These are phyloP conservation scores for Favolaschia claudopus DNA, from an alignment of 768 basidiomycete species.

Conservation along the genomic window DNA sequence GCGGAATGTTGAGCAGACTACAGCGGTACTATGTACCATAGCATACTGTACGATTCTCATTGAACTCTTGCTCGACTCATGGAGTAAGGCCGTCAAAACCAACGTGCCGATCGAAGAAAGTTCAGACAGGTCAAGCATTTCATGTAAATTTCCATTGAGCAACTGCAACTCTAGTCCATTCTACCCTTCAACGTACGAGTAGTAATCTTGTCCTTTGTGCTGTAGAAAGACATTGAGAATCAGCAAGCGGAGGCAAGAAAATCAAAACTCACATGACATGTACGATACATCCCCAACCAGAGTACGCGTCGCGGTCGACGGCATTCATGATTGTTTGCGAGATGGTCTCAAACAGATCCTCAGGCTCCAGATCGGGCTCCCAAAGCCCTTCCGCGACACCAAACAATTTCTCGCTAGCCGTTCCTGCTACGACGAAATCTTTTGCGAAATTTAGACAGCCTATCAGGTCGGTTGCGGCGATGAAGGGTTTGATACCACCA, in stretches of 20 bases:
- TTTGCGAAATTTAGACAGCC: conserved; percentile 94
- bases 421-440: conserved; percentile 96
- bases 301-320: conserved; percentile 94
- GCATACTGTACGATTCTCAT: too few species aligned
- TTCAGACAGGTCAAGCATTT: too few species aligned
- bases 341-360: conserved; percentile 98
- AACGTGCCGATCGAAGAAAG: too few species aligned
- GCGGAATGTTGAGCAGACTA: too few species aligned
- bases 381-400: conserved; percentile 98
- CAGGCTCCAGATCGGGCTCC: conserved; percentile 96
- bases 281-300: conserved; percentile 96
- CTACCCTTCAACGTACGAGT: conserved; percentile 89
- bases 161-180: conserved; percentile 75
- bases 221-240: conserved; percentile 35
- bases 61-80: too few species aligned
- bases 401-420: conserved; percentile 89
- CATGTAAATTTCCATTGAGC: conserved; percentile 5
- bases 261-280: conserved; percentile 83
- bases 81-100: too few species aligned
- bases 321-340: conserved; percentile 95
- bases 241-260: conserved; percentile 3
- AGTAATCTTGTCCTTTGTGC: conserved; percentile 77
- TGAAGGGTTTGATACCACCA: conserved; percentile 86
- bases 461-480: conserved; percentile 93
- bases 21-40: too few species aligned